Conservation (phyloP, 2,329 filamentous ascomycete genomes). For the Cytospora piceicola region DNA sequence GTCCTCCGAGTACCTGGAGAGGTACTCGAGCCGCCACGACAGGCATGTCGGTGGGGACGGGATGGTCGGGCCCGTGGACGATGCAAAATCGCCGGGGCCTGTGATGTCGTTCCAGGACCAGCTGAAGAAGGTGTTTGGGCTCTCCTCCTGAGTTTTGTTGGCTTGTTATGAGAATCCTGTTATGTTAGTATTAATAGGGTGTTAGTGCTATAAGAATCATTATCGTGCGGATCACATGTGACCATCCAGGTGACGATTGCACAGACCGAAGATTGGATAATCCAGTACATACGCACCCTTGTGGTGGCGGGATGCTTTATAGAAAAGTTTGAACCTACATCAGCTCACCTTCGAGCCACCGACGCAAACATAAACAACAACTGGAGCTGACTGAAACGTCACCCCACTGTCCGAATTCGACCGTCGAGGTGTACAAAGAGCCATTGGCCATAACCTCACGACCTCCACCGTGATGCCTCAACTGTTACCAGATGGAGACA, state of each 20-base stretch:
- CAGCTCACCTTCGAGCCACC: no score
- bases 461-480: background rate
- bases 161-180: background rate
- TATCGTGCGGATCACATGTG: background rate
- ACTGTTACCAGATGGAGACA: background rate
- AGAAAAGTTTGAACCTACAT: no score
- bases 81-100: background rate
- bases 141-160: slow-evolving; percentile 9
- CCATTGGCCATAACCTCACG: background rate
- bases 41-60: slow-evolving; percentile 5
- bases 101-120: slow-evolving; percentile 25
- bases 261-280: no score
- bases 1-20: slow-evolving; percentile 43
- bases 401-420: background rate
- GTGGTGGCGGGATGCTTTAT: background rate
- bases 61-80: background rate
- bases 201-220: background rate
- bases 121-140: slow-evolving; percentile 28
- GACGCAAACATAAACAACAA: no score
- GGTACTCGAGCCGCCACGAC: slow-evolving; percentile 34
- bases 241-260: no score
- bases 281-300: no score
- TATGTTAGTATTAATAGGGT: background rate
- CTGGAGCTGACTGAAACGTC: background rate
- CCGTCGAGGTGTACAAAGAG: background rate